Base-by-base conservation (phyloP, 768 basidiomycete genomes). In the Suillus bovinus region DNA sequence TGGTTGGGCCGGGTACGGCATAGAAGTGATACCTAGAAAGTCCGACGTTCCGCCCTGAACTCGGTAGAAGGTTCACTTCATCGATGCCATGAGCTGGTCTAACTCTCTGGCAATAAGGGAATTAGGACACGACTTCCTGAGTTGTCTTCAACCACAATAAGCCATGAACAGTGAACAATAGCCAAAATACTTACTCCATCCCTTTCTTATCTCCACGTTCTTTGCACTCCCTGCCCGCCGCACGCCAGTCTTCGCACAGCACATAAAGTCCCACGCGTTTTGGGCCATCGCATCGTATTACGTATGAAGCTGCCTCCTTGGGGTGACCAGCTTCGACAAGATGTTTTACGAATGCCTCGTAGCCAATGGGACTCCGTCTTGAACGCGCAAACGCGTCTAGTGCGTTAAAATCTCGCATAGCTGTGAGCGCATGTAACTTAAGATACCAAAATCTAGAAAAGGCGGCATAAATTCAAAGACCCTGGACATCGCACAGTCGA, bases 331-430 rank as follows among this genome's bases (percentile, higher is more conserved):
- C 85, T 56, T 86, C 81, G 33, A 92, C 84, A 41, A 97, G 82
- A 66, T 92, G 87, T 41, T 81, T 85, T 29, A 95, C 94, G 71
- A 94, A 94, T 0, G 90, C 83, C 71, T 98, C 96, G 70, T 96
- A 99, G 1, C 97, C 96, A 62, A 99, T 98, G 5, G 96, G 96
- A 73, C 91, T 94, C 67, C 93, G 85, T 75, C 86, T 95, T 39
- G 89, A 90, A 67, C 88, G 90, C 2, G 94, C 86, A 71, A 99
- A 96, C 0, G 82, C 72, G 54, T 98, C 94, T 16, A 99, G 81
- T 2, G 83, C 87, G 38, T 95, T 91, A 74, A 95, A 99, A 74
- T 97, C 94, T 62, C 86, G 81, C 24, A 84, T 78, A n/a, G 83
- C 81, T 11, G 89, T 89, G 60, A 99, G 76, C 0, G 94, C 91